A percentile compares a stretch with the other conserved stretches of the same genome.
Evolutionary conservation across 805 yeast genomes (phyloP).

Genomic region (Ogataea dorogensis): DNA sequence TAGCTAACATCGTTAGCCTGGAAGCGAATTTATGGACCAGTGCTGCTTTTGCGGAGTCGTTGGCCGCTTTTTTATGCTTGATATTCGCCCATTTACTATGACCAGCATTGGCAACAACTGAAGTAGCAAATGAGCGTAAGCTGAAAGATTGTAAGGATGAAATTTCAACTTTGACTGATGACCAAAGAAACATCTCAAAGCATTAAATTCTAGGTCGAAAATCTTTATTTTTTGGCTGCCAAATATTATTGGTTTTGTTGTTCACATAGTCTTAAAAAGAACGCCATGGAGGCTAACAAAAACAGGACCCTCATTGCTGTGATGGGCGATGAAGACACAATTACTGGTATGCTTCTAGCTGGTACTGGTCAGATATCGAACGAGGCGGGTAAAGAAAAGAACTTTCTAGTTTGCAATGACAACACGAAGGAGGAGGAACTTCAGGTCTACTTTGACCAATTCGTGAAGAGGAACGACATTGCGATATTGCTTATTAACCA

Average conservation of each 20-base stretch:
- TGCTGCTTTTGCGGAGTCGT: constrained; percentile 75
- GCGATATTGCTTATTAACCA: constrained; percentile 93
- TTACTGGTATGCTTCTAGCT: constrained; percentile 92
- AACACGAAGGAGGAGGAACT: constrained; percentile 77
- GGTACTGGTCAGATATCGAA: constrained; percentile 85
- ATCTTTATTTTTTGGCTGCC: constrained; percentile 7
- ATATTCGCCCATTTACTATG: constrained; percentile 96
- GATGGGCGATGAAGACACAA: constrained; percentile 96
- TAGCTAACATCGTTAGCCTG: constrained; percentile 72
- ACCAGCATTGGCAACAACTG: constrained; percentile 48
- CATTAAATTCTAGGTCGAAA: not conserved
- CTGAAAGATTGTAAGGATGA: not conserved
- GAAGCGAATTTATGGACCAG: constrained; percentile 69
- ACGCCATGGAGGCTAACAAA: constrained; percentile 24
- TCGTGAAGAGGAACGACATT: constrained; percentile 81
- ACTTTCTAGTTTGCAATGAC: constrained; percentile 75
- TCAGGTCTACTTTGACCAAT: constrained; percentile 69
- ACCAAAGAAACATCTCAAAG: too few species aligned
- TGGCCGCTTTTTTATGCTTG: constrained; percentile 89
- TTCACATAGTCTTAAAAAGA: not conserved
- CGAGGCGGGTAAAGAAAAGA: constrained; percentile 66
- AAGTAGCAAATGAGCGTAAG: not conserved
- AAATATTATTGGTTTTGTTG: constrained; percentile 1
- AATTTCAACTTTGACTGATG: not conserved
- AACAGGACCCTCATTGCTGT: constrained; percentile 87